Conservation (phyloP, 306 rosid genomes). For the Geum urbanum region DNA sequence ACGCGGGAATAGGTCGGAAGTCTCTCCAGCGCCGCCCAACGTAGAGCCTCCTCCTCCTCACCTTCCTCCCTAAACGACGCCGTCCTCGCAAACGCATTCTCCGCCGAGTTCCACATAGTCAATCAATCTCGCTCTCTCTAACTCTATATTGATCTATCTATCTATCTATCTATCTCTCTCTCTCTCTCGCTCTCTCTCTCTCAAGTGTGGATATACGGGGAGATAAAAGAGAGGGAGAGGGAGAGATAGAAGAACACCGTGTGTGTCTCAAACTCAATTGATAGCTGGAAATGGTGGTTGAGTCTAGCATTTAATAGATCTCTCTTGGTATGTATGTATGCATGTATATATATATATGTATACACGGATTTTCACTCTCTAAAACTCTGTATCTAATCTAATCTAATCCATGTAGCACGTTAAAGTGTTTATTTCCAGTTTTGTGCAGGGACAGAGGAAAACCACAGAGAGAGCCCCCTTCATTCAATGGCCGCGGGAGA, state of each 20-base stretch:
- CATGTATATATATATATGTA: no score
- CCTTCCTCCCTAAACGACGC: slow-evolving; percentile 52
- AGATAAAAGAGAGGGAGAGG: not conserved
- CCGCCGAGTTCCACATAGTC: slow-evolving; percentile 89
- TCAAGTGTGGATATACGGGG: no score
- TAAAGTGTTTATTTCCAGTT: slow-evolving; percentile 31
- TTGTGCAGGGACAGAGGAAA: slow-evolving; percentile 7
- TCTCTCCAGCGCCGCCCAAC: slow-evolving; percentile 96
- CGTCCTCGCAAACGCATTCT: slow-evolving; percentile 63
- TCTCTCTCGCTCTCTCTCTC: no score
- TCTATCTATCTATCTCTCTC: no score
- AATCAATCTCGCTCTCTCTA: no score
- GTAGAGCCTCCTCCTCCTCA: slow-evolving; percentile 83
- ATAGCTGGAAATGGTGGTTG: slow-evolving; percentile 55
- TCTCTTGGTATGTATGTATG: no score
- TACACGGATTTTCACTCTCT: no score
- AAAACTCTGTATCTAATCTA: no score
- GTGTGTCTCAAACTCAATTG: not conserved
- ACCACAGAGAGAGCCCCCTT: slow-evolving; percentile 4
- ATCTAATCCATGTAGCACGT: slow-evolving; percentile 19
- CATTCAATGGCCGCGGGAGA: slow-evolving; percentile 24
- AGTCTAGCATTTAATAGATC: slow-evolving; percentile 58
- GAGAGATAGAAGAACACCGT: slow-evolving; percentile 7
- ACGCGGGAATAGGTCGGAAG: slow-evolving; percentile 78
- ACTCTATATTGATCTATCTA: no score